Base-by-base conservation (phyloP, 73 alveolate species). In the Paramecium tetraurelia region DNA sequence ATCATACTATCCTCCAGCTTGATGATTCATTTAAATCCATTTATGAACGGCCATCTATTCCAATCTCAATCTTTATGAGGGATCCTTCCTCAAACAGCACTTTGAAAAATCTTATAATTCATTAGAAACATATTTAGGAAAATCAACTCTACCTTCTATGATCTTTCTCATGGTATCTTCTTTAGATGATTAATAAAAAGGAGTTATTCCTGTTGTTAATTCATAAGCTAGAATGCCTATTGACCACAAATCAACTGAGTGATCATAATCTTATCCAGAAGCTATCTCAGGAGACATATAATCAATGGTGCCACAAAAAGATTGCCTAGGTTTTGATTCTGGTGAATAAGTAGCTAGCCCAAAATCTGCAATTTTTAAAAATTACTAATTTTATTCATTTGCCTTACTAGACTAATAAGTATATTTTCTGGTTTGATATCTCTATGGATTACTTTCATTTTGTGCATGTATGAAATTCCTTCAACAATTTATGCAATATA, bases 391-490 rank as follows among this genome's bases (percentile, higher is more conserved):
- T 11, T 11, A 31, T 7, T 12, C 29, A 7, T 4, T 31, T 63
- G 5, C 22, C 27, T 27, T 63, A 21, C 44, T 11, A 63, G 40
- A 27, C 77, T 70, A 7, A 63, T 94, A 68, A 98, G 95, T 59
- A 97, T 94, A 93, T 98, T 98, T 93, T 98, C 99, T 11, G 99
- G 99, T 84, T 98, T 98, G 72, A 98, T 96, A 92, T 98, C 99
- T 92, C 99, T 89, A 86, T 98, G 99, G 92, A 98, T 96, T 16
- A 98, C 96, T 63, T 98, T 96, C 92, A 87, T 88, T 29, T 94
- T 92, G 85, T 98, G 99, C 20, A 98, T 92, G 90, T 98, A 98
- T 84, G 95, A 95, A n/a, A 98, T 50, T 7, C 99, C 99, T 38
- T 96, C 97, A 36, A 96, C 89, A 76, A 98, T 85, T 89, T 98